Evolutionary conservation across 371 early-diverging fungal species (phyloP).

Genomic region (Cokeromyces recurvatus): DNA sequence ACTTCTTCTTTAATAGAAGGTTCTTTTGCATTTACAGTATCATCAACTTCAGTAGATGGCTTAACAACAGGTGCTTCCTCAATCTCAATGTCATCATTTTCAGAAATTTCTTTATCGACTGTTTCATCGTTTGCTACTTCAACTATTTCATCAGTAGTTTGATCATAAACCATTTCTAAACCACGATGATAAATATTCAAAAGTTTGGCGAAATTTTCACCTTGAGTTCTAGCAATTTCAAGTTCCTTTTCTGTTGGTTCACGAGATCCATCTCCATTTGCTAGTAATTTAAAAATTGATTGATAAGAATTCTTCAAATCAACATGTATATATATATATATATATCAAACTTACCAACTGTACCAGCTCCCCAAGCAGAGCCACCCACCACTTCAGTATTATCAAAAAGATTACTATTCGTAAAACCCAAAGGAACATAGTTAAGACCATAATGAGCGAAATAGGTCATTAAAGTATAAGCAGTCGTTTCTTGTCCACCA

Average conservation of each 20-base stretch:
- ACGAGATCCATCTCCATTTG: constrained; percentile 61
- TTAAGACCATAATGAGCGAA: constrained; percentile 80
- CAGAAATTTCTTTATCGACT: not conserved
- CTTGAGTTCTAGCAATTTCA: constrained; percentile 61
- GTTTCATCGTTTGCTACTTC: not conserved
- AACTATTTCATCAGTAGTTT: not conserved
- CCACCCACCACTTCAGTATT: constrained; percentile 59
- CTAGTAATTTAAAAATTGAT: not conserved
- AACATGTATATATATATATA: not conserved
- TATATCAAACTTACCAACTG: constrained; percentile 10
- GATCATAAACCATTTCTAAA: not conserved
- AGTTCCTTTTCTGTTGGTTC: constrained; percentile 61
- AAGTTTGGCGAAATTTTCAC: constrained; percentile 58
- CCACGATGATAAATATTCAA: constrained; percentile 11
- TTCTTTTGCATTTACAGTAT: no score
- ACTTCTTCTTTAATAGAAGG: not conserved
- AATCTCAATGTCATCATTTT: not conserved
- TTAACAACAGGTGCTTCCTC: not conserved
- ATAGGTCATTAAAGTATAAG: constrained; percentile 59
- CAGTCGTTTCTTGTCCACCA: constrained; percentile 81
- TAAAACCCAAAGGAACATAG: constrained; percentile 72
- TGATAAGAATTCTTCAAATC: not conserved
- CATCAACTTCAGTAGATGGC: no score
- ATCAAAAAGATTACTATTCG: constrained; percentile 44
- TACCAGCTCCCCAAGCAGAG: constrained; percentile 62